These are phyloP conservation scores for Camellia japonica DNA, from an alignment of 148 eudicot genomes.

Conservation along the genomic window DNA sequence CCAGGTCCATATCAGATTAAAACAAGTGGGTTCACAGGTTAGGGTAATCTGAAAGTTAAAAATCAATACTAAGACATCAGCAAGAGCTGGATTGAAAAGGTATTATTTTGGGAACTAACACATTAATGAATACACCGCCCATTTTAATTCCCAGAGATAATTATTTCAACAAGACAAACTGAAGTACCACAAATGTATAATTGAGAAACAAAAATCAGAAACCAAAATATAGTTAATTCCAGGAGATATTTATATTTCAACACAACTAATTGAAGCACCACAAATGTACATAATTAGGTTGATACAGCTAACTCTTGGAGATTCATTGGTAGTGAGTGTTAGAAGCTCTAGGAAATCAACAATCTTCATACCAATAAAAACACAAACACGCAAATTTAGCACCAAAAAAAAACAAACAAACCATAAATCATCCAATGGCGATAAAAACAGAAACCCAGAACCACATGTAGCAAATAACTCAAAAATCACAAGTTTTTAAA, in stretches of 20 bases:
- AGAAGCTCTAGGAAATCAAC: too few species aligned
- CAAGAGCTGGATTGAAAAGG: neutral
- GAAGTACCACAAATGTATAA: neutral
- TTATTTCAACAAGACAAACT: neutral
- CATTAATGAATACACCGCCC: neutral
- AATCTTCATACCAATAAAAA: too few species aligned
- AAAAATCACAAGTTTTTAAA: neutral
- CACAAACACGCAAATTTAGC: neutral
- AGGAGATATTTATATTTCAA: too few species aligned
- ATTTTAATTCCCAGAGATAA: neutral
- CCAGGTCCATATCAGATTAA: neutral
- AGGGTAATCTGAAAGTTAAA: neutral
- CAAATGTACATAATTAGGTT: too few species aligned
- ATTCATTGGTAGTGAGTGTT: too few species aligned
- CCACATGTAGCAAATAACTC: neutral
- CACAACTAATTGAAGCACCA: too few species aligned
- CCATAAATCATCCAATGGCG: neutral
- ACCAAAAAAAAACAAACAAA: neutral
- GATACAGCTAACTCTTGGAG: too few species aligned
- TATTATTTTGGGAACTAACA: neutral
- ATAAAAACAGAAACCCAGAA: constrained; percentile 5
- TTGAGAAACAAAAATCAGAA: too few species aligned
- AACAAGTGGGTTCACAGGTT: neutral
- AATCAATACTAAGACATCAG: neutral
- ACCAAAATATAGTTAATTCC: too few species aligned